Evolutionary conservation across 2,329 filamentous ascomycete species (phyloP).

Genomic region (Hypoxylon sp.): DNA sequence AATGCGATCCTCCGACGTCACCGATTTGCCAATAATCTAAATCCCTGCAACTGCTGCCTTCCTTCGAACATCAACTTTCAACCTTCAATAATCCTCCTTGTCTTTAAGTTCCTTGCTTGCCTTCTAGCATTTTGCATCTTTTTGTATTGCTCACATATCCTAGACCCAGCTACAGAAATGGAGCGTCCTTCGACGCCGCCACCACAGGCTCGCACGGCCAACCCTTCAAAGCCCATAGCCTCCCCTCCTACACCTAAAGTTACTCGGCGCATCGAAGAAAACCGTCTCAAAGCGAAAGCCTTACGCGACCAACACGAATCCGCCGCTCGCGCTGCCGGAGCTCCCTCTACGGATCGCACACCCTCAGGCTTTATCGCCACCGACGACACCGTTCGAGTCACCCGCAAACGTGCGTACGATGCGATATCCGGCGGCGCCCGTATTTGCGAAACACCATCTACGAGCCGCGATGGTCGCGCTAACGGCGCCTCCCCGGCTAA

Average conservation of each 20-base stretch:
- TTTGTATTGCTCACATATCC: too few species aligned
- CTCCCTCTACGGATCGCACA: conserved; percentile 56
- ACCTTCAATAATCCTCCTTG: not conserved
- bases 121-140: too few species aligned
- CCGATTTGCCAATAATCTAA: conserved; percentile 28
- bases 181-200: conserved; percentile 58
- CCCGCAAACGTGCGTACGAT: conserved; percentile 74
- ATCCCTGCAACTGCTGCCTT: too few species aligned
- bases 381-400: conserved; percentile 65
- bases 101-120: not conserved
- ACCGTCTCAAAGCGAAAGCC: conserved; percentile 87
- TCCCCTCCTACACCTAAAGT: conserved; percentile 64
- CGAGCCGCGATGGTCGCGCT: conserved; percentile 73
- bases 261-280: conserved; percentile 75
- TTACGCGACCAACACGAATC: conserved; percentile 77
- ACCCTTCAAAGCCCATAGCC: conserved; percentile 43
- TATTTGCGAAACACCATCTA: conserved; percentile 55
- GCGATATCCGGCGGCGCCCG: conserved; percentile 64
- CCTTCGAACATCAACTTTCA: not conserved
- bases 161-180: too few species aligned
- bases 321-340: conserved; percentile 59
- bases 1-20: conserved; percentile 47
- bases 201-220: conserved; percentile 41
- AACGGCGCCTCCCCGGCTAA: conserved; percentile 47
- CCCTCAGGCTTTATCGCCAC: conserved; percentile 77